Evolutionary conservation across 2,329 filamentous ascomycete genomes (phyloP).

Genomic region (Nannizziopsis arthrosporioides): DNA sequence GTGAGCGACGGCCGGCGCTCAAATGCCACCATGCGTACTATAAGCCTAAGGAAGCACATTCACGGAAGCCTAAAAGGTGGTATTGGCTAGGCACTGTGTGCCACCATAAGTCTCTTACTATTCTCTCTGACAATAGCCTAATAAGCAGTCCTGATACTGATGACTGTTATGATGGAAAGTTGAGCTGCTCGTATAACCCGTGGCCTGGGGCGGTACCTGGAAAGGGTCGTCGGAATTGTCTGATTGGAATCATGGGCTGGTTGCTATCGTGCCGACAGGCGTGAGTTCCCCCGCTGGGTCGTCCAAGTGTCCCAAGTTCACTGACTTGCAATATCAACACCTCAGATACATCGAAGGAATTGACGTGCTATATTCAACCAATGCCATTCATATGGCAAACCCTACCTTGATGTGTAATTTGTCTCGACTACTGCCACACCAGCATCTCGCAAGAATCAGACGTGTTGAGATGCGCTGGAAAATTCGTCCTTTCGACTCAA

Average conservation of each 20-base stretch:
- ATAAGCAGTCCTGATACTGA: not conserved
- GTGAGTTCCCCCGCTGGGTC: constrained; percentile 12
- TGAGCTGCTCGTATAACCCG: not conserved
- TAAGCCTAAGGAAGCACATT: not conserved
- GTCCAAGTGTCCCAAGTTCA: not conserved
- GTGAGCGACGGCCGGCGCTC: not conserved
- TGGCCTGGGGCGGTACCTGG: not conserved
- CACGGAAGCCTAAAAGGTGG: constrained; percentile 3
- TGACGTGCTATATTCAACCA: constrained; percentile 23
- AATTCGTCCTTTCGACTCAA: not conserved
- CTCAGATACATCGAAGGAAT: constrained; percentile 18
- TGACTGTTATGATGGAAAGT: not conserved
- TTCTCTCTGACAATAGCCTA: not conserved
- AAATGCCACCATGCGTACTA: not conserved
- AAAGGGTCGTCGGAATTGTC: not conserved
- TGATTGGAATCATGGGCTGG: constrained; percentile 25
- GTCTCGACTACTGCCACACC: not conserved
- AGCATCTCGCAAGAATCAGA: constrained; percentile 3
- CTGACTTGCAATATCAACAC: not conserved
- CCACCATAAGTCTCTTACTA: not conserved
- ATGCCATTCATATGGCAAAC: constrained; percentile 11
- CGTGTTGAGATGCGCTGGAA: not conserved
- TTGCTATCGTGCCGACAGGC: constrained; percentile 24
- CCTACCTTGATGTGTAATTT: not conserved
- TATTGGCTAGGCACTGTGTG: constrained; percentile 11